Conservation (phyloP, 495 filamentous ascomycete genomes). For the Apiosordaria backusii region DNA sequence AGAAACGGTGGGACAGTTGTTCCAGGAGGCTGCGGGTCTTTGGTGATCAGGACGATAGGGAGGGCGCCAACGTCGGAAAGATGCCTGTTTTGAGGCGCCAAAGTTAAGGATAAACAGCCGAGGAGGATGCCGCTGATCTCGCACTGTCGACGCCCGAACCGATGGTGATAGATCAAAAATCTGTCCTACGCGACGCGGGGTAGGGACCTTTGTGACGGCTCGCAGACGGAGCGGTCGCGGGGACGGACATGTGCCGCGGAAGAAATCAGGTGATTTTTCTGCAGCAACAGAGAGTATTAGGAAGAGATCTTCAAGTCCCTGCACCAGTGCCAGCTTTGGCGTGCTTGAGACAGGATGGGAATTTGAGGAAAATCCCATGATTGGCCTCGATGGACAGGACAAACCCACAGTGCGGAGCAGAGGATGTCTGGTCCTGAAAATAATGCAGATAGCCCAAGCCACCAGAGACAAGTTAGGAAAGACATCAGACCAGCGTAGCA, state of each 20-base stretch:
- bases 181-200: not conserved
- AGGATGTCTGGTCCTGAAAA: conserved; percentile 6
- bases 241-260: conserved; percentile 6
- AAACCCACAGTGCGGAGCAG: conserved; percentile 7
- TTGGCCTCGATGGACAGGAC: conserved; percentile 11
- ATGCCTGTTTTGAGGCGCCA: not conserved
- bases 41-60: not conserved
- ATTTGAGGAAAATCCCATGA: conserved; percentile 15
- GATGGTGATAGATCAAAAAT: not conserved
- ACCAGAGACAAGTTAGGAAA: not conserved
- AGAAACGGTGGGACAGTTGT: not conserved
- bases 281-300: conserved; percentile 5
- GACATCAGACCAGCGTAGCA: not conserved
- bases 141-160: not conserved
- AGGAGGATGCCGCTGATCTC: not conserved
- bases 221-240: too few relatives aligned
- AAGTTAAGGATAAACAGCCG: not conserved
- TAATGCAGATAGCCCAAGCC: not conserved
- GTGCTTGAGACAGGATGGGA: conserved; percentile 5
- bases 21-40: not conserved
- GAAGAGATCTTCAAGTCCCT: conserved; percentile 14
- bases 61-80: not conserved
- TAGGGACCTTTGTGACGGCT: not conserved
- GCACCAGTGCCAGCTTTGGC: conserved; percentile 8
- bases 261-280: conserved; percentile 12